Base-by-base conservation (phyloP, 1,284 basidiomycete species). In the Ceratobasidium sp. region DNA sequence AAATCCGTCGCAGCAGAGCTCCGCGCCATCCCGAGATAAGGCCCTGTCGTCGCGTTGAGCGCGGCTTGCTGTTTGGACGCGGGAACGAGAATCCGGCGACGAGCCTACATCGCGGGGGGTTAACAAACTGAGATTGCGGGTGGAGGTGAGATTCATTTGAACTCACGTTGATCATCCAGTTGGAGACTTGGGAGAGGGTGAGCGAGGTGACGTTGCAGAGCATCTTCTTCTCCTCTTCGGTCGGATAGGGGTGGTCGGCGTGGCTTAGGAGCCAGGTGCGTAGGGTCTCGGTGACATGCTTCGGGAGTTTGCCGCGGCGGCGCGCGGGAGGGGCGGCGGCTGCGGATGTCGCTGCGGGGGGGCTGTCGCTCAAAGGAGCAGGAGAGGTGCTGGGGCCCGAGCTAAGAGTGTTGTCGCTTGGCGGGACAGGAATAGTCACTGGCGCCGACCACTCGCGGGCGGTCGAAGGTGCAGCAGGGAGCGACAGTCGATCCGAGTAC, bases 181-280 rank as follows among this genome's bases (percentile, higher is more conserved):
- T 95, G 74, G 91, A 93, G 0, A 96, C 93, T 82, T 96, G 94
- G 82, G 88, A 91, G 90, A 96, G 95, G 82, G 90, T 93, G 77
- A 96, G 84, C 19, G 93, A 93, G 0, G 94, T 96, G 63, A 91
- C 90, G 79, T 91, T 89, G 83, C 94, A 96, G 75, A 96, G 84
- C 80, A 92, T 90, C 80, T 95, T 94, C 84, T 96, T 96, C 86
- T 96, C 94, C 78, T 95, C 93, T 81, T 96, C 93, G 77, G 90
- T 92, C 27, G 94, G 95, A 81, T 96, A 96, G 9, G 94, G 94
- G 79, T 96, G 94, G 80, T 94, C 92, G 1, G 92, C 92, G 81
- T 96, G 94, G 76, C 91, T 89, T 80, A 96, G 91, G 48, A 96
- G 85, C 95, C 95, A 96, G n/a, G 93, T 89, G 80, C 95, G 94